phyloP scores from a whole-genome alignment of 1,284 basidiomycete genomes.

The Irpex sp. region DNA sequence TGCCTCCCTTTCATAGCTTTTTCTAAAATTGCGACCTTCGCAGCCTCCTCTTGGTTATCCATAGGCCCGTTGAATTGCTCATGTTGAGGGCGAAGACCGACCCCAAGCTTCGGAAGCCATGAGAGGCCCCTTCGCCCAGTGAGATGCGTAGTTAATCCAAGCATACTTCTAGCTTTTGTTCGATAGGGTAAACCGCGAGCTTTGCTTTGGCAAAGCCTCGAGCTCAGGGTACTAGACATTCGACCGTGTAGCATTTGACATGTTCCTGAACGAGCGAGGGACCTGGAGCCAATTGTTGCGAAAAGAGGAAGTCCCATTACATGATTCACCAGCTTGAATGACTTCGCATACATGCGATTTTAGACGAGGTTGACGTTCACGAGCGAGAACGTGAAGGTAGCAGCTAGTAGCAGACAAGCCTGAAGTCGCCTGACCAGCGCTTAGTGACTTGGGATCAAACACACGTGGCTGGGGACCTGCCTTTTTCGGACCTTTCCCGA shows the following conservation, averaged over 20 bases:
- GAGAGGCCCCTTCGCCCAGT: conserved; percentile 15
- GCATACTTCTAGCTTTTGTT: neutral
- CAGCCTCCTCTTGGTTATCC: conserved; percentile 62
- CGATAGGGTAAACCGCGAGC: neutral
- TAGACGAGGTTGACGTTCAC: neutral
- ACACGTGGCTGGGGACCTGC: neutral
- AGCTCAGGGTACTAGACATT: neutral
- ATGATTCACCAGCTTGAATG: conserved; percentile 36
- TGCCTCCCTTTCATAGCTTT: conserved; percentile 80
- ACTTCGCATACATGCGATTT: conserved; percentile 46
- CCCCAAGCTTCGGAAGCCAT: conserved; percentile 25
- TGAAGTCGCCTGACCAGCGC: neutral
- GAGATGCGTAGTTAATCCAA: neutral
- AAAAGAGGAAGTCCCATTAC: conserved; percentile 33
- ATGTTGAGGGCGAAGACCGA: conserved; percentile 12
- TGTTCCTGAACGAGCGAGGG: neutral
- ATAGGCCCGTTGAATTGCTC: conserved; percentile 27
- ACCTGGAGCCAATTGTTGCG: neutral
- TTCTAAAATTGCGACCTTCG: conserved; percentile 70
- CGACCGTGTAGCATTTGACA: neutral
- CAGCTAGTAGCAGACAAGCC: neutral
- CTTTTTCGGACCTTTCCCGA: conserved; percentile 2
- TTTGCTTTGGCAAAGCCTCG: neutral
- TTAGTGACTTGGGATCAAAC: neutral
- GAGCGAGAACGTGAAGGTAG: neutral